These are phyloP conservation scores for Fusarium tjaetaba DNA, from an alignment of 2,329 filamentous ascomycete species.

Conservation along the genomic window DNA sequence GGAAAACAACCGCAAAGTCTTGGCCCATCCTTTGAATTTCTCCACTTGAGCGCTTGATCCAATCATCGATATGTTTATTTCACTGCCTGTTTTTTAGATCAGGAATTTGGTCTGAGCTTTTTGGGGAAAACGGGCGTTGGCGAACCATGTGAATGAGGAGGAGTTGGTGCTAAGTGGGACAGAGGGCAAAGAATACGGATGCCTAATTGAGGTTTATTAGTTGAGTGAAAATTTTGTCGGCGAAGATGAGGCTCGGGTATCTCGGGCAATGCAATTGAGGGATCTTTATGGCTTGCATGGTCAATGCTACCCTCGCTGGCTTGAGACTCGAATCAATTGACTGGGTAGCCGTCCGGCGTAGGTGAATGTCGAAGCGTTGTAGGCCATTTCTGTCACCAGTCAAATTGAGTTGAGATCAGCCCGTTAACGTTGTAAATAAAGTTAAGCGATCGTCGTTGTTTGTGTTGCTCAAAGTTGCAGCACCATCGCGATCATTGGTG, in stretches of 20 bases:
- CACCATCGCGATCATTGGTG: too few relatives aligned
- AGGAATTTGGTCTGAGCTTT: slow-evolving; percentile 6
- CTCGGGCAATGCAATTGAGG: background rate
- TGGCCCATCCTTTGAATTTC: slow-evolving; percentile 6
- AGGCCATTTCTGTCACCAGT: background rate
- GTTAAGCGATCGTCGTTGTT: background rate
- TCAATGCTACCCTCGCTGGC: too few relatives aligned
- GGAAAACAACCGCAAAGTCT: slow-evolving; percentile 3
- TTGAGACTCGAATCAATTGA: background rate
- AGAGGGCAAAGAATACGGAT: background rate
- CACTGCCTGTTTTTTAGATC: slow-evolving; percentile 24
- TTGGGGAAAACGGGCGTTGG: background rate
- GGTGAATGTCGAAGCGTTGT: too few relatives aligned
- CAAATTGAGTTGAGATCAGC: too few relatives aligned
- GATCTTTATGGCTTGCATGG: background rate
- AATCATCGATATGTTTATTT: slow-evolving; percentile 18
- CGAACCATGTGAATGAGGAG: background rate
- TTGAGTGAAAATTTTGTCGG: background rate
- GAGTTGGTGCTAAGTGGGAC: background rate
- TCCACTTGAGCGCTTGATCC: background rate
- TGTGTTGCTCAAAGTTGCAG: background rate
- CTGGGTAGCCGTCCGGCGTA: too few relatives aligned
- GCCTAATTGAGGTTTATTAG: background rate
- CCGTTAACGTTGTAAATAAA: background rate
- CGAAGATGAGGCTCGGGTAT: background rate